Base-by-base conservation (phyloP, 2,329 filamentous ascomycete species). In the Elsinoe arachidis region DNA sequence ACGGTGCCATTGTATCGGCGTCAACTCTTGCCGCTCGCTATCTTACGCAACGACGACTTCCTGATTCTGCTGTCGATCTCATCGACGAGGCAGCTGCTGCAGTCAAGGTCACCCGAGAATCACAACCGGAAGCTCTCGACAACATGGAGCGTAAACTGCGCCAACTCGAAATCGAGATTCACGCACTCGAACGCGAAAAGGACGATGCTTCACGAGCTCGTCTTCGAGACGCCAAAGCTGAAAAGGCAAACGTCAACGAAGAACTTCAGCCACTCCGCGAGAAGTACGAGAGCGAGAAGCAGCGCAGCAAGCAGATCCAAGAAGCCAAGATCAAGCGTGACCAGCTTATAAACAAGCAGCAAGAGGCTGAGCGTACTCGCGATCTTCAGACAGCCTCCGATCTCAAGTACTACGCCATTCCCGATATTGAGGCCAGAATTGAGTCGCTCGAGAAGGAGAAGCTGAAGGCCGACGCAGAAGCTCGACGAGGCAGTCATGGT, bases 1-100 rank as follows among this genome's bases (percentile, higher is more conserved):
- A 99, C 68, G 90, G 86, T 67, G 93, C 93, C 61, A 88, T 99
- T 61, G 92, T 99, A 14, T 82, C 91, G 52, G 83, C 93, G 4
- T 89, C 93, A n/a, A 95, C 85, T 57, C 82, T 99, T 55, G 93
- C 93, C 12, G 88, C 92, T 49, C 86, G 93, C 58, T 99, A 99
- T 66, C 84, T 99, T 56, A 99, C 93, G 1, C 85, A 87, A 52
- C 83, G 93, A 64, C 84, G 93, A 68, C 82, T 99, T 61, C 93
- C 93, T 2, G 93, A 99, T 72, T 99, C 93, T 2, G 93, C 93
- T 19, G 95, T 99, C 60, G 93, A 99, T 69, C 78, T 99, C 49
- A 88, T 99, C 60, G 93, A 99, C 66, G 93, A 99, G 72, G 93
- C 93, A 37, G 91, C 93, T 0, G 92, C 93, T 1, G 93, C 93